Conservation (phyloP, 2,329 filamentous ascomycete species). For the Nothophoma quercina region DNA sequence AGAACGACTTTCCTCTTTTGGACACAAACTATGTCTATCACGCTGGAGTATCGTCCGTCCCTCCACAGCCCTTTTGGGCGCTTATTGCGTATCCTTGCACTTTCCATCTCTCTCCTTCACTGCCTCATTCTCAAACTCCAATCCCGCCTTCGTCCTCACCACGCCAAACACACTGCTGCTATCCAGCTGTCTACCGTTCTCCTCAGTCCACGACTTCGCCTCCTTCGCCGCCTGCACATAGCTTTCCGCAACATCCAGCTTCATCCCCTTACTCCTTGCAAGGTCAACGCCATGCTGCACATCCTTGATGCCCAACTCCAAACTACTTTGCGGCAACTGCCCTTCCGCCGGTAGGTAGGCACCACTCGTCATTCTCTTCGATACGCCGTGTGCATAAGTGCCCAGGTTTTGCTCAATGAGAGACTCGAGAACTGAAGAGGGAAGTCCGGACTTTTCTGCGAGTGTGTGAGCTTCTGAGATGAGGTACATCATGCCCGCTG, state of each 20-base stretch:
- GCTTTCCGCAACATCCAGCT: constrained; percentile 54
- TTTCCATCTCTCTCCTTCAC: constrained; percentile 31
- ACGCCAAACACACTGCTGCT: constrained; percentile 62
- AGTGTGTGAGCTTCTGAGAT: constrained; percentile 60
- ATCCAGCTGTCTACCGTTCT: constrained; percentile 52
- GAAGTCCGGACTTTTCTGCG: constrained; percentile 56
- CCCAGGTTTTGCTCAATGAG: constrained; percentile 51
- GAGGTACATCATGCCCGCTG: constrained; percentile 59
- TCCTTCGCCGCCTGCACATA: constrained; percentile 54
- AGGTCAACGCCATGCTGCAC: constrained; percentile 58
- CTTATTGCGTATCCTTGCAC: not conserved
- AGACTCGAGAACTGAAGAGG: constrained; percentile 51
- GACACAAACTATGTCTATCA: no score
- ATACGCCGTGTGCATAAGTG: constrained; percentile 34
- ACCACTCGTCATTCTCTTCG: constrained; percentile 36
- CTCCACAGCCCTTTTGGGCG: no score
- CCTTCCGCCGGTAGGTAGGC: constrained; percentile 35
- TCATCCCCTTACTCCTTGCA: constrained; percentile 51
- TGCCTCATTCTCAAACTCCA: constrained; percentile 55
- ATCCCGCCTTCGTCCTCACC: constrained; percentile 53
- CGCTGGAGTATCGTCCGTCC: not conserved
- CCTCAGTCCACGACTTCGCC: constrained; percentile 51
- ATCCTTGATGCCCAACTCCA: constrained; percentile 62
- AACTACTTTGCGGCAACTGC: constrained; percentile 56
- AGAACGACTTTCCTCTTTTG: no score